Evolutionary conservation across 805 yeast genomes (phyloP).

Genomic region (Metschnikowia bowlesiae): DNA sequence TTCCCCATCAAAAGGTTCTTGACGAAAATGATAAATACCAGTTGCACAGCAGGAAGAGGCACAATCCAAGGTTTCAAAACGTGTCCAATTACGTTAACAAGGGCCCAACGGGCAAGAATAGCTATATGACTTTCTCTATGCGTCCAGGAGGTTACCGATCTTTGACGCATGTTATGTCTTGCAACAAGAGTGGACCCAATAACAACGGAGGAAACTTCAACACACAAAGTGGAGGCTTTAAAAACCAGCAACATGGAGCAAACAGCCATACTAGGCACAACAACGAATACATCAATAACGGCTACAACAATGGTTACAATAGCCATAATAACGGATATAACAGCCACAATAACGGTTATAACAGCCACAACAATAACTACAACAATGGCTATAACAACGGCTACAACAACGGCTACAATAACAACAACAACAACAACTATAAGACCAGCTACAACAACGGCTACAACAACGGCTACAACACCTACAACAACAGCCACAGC

Average conservation of each 20-base stretch:
- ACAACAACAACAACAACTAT: background rate
- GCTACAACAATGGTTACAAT: background rate
- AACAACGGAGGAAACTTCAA: slow-evolving; percentile 5
- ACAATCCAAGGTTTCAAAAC: slow-evolving; percentile 14
- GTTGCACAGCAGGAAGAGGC: slow-evolving; percentile 43
- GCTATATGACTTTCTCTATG: slow-evolving; percentile 27
- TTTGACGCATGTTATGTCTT: slow-evolving; percentile 11
- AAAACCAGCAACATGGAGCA: slow-evolving; percentile 1
- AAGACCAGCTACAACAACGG: background rate
- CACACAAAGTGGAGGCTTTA: background rate
- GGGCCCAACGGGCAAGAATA: slow-evolving; percentile 38
- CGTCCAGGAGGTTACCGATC: slow-evolving; percentile 40
- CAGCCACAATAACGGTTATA: background rate
- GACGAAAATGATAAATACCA: slow-evolving; percentile 65
- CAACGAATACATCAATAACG: background rate
- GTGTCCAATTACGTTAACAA: slow-evolving; percentile 31
- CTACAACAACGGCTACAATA: background rate
- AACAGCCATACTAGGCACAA: slow-evolving; percentile 3
- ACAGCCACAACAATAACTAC: slow-evolving; percentile 1
- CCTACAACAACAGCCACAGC: background rate
- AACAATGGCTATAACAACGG: background rate
- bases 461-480: background rate
- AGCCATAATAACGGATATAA: background rate
- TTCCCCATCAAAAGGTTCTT: slow-evolving; percentile 56
- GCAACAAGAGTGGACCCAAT: slow-evolving; percentile 8